These are phyloP conservation scores for Talaromyces funiculosus DNA, from an alignment of 2,329 filamentous ascomycete species.

Conservation along the genomic window DNA sequence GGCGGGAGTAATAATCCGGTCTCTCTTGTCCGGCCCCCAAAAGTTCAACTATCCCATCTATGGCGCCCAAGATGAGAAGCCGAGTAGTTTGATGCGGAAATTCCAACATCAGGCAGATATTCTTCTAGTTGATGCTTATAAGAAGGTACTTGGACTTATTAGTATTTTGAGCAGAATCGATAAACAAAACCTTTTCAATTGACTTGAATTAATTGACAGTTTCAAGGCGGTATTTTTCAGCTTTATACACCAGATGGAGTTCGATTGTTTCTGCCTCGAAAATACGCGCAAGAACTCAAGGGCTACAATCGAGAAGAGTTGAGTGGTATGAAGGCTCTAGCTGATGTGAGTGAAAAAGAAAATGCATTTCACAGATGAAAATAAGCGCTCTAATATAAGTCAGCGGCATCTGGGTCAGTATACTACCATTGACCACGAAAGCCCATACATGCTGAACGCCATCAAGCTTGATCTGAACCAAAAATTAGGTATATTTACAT, in stretches of 20 bases:
- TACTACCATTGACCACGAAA: slow-evolving; percentile 4
- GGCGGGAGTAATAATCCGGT: not conserved
- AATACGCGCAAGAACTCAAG: slow-evolving; percentile 8
- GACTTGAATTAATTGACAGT: not conserved
- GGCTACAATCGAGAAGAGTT: slow-evolving; percentile 3
- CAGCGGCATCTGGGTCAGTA: slow-evolving; percentile 1
- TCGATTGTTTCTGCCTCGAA: slow-evolving; percentile 1
- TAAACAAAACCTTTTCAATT: not conserved
- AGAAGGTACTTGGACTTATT: not conserved
- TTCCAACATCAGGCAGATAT: not conserved
- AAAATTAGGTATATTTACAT: not conserved
- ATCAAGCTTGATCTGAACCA: slow-evolving; percentile 4
- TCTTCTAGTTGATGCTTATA: not conserved
- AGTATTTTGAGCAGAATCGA: not conserved
- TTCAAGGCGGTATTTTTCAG: not conserved
- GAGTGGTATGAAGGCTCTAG: slow-evolving; percentile 7
- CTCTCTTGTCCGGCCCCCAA: not conserved
- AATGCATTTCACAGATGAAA: not conserved
- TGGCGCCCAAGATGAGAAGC: not conserved
- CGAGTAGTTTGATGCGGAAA: not conserved
- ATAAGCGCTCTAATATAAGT: not conserved
- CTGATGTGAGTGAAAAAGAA: not conserved
- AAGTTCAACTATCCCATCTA: not conserved
- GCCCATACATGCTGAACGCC: not conserved
- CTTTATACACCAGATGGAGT: slow-evolving; percentile 3